Percentiles rank a stretch among this genome's conserved stretches.
Conservation (phyloP, 768 basidiomycete species). For the Pisolithus sp. region DNA sequence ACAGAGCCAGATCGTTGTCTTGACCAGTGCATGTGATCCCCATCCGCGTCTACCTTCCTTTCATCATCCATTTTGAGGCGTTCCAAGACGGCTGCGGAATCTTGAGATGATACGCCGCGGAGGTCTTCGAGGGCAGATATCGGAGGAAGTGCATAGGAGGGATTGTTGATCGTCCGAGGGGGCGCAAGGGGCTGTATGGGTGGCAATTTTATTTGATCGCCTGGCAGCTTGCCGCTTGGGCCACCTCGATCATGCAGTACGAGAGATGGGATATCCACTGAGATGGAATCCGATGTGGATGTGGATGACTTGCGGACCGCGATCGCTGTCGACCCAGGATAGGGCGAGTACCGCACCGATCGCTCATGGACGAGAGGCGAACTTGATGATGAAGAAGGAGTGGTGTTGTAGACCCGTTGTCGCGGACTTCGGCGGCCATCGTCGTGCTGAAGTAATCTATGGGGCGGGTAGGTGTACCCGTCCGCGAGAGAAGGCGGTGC, state of each 20-base stretch:
- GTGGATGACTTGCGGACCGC: slow-evolving; percentile 20
- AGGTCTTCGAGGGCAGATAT: slow-evolving; percentile 65
- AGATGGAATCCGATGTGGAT: slow-evolving; percentile 20
- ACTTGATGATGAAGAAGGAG: slow-evolving; percentile 18
- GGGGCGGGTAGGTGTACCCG: slow-evolving; percentile 25
- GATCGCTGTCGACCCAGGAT: slow-evolving; percentile 29
- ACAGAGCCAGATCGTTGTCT: slow-evolving; percentile 41
- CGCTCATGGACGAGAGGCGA: slow-evolving; percentile 21
- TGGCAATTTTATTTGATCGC: slow-evolving; percentile 35
- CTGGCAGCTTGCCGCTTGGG: slow-evolving; percentile 16
- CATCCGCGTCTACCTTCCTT: slow-evolving; percentile 12
- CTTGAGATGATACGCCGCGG: slow-evolving; percentile 42
- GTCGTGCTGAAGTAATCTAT: slow-evolving; percentile 17
- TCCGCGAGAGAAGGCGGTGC: slow-evolving; percentile 17
- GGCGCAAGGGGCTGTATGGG: slow-evolving; percentile 35
- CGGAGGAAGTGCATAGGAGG: slow-evolving; percentile 55
- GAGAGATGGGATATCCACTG: slow-evolving; percentile 32
- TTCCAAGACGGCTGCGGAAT: slow-evolving; percentile 61
- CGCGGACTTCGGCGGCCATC: slow-evolving; percentile 22
- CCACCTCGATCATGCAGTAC: slow-evolving; percentile 27
- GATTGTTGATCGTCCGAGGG: slow-evolving; percentile 22
- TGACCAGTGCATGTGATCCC: slow-evolving; percentile 26
- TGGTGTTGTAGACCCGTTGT: slow-evolving; percentile 23
- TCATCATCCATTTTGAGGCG: slow-evolving; percentile 56
- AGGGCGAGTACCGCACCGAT: slow-evolving; percentile 38